A percentile compares a stretch with the other conserved stretches of the same genome.
Conservation (phyloP, 1,284 basidiomycete genomes). For the Pseudozyma thailandica region DNA sequence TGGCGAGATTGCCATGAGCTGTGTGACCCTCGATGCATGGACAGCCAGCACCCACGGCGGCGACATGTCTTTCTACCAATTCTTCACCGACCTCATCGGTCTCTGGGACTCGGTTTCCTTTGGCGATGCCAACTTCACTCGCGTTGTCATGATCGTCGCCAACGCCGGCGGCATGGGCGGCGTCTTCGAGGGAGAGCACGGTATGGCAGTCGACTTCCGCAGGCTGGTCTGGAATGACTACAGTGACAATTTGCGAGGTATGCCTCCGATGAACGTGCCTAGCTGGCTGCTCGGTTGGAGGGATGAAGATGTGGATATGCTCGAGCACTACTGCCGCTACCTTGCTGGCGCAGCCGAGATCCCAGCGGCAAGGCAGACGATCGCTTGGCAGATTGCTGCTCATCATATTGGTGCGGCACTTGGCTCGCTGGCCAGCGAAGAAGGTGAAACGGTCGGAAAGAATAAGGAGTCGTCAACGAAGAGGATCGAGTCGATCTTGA, state of each 20-base stretch:
- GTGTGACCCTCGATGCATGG: constrained; percentile 58
- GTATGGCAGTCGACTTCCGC: constrained; percentile 84
- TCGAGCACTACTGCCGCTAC: constrained; percentile 71
- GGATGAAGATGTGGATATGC: constrained; percentile 77
- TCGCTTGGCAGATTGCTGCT: constrained; percentile 78
- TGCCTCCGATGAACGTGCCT: constrained; percentile 30
- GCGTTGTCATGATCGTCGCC: constrained; percentile 78
- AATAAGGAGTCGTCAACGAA: not conserved
- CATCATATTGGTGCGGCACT: constrained; percentile 75
- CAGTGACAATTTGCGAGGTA: constrained; percentile 70
- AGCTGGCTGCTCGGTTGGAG: constrained; percentile 78
- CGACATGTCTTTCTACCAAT: constrained; percentile 80
- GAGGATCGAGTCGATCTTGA: constrained; percentile 18
- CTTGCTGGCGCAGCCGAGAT: constrained; percentile 63
- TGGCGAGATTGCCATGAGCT: constrained; percentile 69
- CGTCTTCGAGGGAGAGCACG: constrained; percentile 70
- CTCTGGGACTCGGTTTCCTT: constrained; percentile 92
- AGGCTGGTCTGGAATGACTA: constrained; percentile 85
- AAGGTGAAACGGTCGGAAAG: not conserved
- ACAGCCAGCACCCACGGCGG: constrained; percentile 32
- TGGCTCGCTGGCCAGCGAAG: not conserved
- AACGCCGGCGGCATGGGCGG: constrained; percentile 18
- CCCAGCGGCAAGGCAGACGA: constrained; percentile 68
- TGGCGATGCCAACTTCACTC: constrained; percentile 79
- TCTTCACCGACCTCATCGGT: constrained; percentile 89